Conservation (phyloP, 306 rosid genomes). For the Ziziphus jujuba region DNA sequence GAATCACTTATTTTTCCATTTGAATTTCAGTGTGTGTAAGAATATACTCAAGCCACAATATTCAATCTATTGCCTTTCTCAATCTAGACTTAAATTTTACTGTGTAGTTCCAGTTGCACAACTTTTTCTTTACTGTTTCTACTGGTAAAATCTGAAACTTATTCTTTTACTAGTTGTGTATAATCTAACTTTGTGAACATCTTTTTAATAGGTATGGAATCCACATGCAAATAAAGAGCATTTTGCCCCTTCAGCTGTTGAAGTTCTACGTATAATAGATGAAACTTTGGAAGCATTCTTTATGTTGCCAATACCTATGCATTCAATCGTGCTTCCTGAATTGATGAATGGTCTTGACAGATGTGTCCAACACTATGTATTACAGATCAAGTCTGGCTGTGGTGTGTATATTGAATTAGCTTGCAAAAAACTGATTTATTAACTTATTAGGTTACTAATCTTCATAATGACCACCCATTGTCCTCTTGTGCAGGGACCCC, state of each 20-base stretch:
- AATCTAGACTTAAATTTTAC: too few relatives aligned
- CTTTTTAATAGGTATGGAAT: conserved; percentile 63
- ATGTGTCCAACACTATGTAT: conserved; percentile 75
- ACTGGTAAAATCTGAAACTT: background rate
- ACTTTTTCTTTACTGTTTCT: background rate
- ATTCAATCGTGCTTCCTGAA: conserved; percentile 64
- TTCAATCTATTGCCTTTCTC: too few relatives aligned
- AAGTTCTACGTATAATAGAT: conserved; percentile 73
- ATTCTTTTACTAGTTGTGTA: background rate
- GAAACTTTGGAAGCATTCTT: conserved; percentile 91
- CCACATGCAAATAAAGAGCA: conserved; percentile 75
- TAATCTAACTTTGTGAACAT: conserved; percentile 14
- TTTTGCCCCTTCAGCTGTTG: conserved; percentile 76
- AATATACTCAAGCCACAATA: too few relatives aligned
- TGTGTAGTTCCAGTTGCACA: background rate
- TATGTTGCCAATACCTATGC: conserved; percentile 74
- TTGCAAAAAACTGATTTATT: conserved; percentile 8
- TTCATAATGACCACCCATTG: conserved; percentile 19
- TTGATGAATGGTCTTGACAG: conserved; percentile 76
- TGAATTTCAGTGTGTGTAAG: too few relatives aligned
- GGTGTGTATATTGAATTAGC: conserved; percentile 50
- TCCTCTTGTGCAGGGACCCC: conserved; percentile 59
- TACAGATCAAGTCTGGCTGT: conserved; percentile 75
- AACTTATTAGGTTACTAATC: conserved; percentile 21
- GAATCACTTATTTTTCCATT: too few relatives aligned